Base-by-base conservation (phyloP, 306 rosid species). In the Malus asiatica region DNA sequence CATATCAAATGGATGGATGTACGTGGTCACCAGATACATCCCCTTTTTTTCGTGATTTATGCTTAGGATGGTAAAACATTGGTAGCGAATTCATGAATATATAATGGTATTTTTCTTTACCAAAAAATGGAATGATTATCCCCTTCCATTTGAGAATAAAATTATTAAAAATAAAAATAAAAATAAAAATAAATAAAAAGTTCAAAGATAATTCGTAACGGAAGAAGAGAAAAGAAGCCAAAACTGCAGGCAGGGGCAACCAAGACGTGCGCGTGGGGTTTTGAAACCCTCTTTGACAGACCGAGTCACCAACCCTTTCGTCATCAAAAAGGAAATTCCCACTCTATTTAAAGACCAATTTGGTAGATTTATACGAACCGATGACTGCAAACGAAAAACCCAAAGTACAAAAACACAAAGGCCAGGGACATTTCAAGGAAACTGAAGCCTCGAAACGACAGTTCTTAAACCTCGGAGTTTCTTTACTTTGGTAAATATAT, bases 391-490 rank as follows among this genome's bases (percentile, higher is more conserved):
- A 46, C 55, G 42, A 14, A 5, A 2, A 4, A 38, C 10, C 15
- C 45, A 40, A 40, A 48, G 2, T 15, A 15, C 18, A 6, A 15
- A 48, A 48, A 15, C 53, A 46, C 53, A 46, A 46, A 46, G 16
- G 0, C 53, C 19, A 46, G 52, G 52, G 52, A 4, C 52, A 13
- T 14, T 46, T 14, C 1, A 0, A 46, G 19, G 19, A 46, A 14
- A 14, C 53, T 46, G 16, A 46, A 46, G 16, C 15, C 53, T 46
- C 53, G 7, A 46, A 46, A 46, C 53, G 53, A 76, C 58, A 55
- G 20, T 33, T 52, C 48, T 46, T 8, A 23, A 60, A 68, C 79
- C 83, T 79, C 71, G 79, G 71, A 74, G 19, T 33, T 79, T 16
- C 71, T 60, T 74, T 68, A 19, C 60, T 68, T 74, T 35, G 20